These are phyloP conservation scores for Purpureocillium takamizusanense DNA, from an alignment of 2,329 filamentous ascomycete species.

Conservation along the genomic window DNA sequence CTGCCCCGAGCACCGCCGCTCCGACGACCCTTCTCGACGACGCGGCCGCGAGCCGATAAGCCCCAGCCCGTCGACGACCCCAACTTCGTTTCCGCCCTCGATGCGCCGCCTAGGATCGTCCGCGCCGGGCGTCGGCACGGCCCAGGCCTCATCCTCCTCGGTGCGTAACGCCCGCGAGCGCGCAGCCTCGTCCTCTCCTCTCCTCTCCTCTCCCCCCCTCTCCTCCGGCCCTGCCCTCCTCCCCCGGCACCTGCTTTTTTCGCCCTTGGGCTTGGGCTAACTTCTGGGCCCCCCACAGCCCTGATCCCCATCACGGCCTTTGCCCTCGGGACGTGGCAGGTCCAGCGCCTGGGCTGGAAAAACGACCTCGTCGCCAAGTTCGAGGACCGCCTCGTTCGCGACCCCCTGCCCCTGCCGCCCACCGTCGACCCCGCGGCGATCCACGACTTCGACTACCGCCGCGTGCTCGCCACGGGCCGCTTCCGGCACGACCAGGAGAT, in stretches of 20 bases:
- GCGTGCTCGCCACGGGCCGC: slow-evolving; percentile 65
- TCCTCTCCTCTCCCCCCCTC: too few species aligned
- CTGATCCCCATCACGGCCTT: slow-evolving; percentile 90
- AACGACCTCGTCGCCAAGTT: slow-evolving; percentile 82
- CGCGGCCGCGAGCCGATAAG: slow-evolving; percentile 11
- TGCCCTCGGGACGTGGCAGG: slow-evolving; percentile 86
- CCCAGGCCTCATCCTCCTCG: slow-evolving; percentile 69
- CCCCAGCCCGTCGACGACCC: slow-evolving; percentile 61
- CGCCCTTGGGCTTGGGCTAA: neutral
- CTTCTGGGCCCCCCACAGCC: slow-evolving; percentile 30
- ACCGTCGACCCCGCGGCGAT: slow-evolving; percentile 74
- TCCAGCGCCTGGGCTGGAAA: slow-evolving; percentile 89
- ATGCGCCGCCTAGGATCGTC: slow-evolving; percentile 75
- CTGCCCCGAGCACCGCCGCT: slow-evolving; percentile 2
- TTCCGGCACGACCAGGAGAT: slow-evolving; percentile 90
- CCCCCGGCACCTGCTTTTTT: too few species aligned
- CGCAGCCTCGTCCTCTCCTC: neutral
- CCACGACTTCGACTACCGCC: slow-evolving; percentile 83
- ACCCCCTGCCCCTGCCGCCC: slow-evolving; percentile 78
- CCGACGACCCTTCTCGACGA: slow-evolving; percentile 8
- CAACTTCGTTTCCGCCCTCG: slow-evolving; percentile 75
- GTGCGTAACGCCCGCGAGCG: too few species aligned
- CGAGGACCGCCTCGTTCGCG: slow-evolving; percentile 82
- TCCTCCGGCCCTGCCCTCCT: too few species aligned
- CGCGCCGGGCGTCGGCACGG: slow-evolving; percentile 67